Evolutionary conservation across 202 grass and related monocot species (phyloP), one percentile per base, ranked within the genome.

Genomic region (Hordeum pubiflorum): DNA sequence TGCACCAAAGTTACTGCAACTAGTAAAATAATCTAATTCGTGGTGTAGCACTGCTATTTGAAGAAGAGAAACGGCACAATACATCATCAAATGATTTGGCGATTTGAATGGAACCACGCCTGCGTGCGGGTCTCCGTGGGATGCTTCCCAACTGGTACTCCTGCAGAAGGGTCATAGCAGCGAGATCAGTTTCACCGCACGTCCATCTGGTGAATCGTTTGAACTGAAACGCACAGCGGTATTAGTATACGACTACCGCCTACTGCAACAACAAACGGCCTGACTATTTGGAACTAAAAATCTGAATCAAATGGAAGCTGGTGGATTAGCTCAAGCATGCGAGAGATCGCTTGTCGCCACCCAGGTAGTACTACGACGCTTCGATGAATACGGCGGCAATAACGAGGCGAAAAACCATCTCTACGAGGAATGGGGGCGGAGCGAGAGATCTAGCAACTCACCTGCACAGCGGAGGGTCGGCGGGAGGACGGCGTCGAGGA

Each of bases 31-130:
- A 63, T 23, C 17, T 39, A 4, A 74, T 54, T 11, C 23, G 22
- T 5, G 9, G 43, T 46, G 11, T 81, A 69, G 15, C n/a, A 22
- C 7, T 57, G 22, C 62, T n/a, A 15, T 20, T 7, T 31, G 7
- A 82, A 41, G 33, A 73, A 48, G 21, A 50, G 8, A 70, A 80
- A 82, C 5, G 9, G 34, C 20, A 58, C 11, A 58, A 14, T 61
- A 92, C 90, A 62, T 86, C 72, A 64, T 86, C 86, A 9, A 89
- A 89, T 57, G 86, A 41, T 1, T 10, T 24, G 59, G 81, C 21
- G 56, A 78, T 81, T 65, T 52, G 76, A 50, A 81, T 8, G 0
- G 54, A 54, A 71, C 10, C 8, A 39, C 63, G 44, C 34, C 72
- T 80, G 24, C 14, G 24, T 29, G 29, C 9, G 14, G 83, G 36